Percentiles rank a stretch among this genome's conserved stretches.
These are phyloP conservation scores for Ananas comosus DNA, from an alignment of 176 grass and related monocot genomes.

Conservation along the genomic window DNA sequence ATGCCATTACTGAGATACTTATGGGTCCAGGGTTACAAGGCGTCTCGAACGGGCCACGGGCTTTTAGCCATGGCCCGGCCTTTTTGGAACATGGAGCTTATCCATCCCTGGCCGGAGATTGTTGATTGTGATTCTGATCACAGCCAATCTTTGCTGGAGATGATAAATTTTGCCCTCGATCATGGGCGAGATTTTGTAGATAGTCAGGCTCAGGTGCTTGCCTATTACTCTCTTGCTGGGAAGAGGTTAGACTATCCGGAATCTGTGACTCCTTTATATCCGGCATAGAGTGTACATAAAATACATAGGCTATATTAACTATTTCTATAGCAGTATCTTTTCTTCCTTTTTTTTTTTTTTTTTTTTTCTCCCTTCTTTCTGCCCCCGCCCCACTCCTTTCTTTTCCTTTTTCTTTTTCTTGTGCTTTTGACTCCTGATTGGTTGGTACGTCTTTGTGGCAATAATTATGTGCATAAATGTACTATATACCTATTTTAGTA, in stretches of 20 bases:
- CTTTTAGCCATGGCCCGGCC: slow-evolving; percentile 68
- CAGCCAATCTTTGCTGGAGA: not conserved
- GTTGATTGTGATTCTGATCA: slow-evolving; percentile 11
- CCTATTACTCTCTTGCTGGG: slow-evolving; percentile 75
- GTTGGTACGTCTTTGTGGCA: not conserved
- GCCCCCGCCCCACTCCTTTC: not conserved
- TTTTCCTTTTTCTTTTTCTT: not conserved
- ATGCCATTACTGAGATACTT: slow-evolving; percentile 64
- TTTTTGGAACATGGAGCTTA: slow-evolving; percentile 94
- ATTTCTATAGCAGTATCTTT: not conserved
- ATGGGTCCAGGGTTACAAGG: slow-evolving; percentile 82
- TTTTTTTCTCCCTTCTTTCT: not conserved
- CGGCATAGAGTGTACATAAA: slow-evolving; percentile 45
- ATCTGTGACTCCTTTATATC: slow-evolving; percentile 59
- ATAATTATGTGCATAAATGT: not conserved
- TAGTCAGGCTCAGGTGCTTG: slow-evolving; percentile 59
- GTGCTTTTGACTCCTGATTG: not conserved
- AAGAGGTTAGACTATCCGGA: slow-evolving; percentile 61
- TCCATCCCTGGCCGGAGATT: slow-evolving; percentile 30
- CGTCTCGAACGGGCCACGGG: slow-evolving; percentile 39
- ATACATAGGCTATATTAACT: slow-evolving; percentile 15
- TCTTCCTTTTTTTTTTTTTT: not conserved
- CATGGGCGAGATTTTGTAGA: slow-evolving; percentile 35
- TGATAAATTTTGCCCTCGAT: slow-evolving; percentile 6
- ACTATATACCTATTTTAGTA: not conserved